Base-by-base conservation (phyloP, 2,329 filamentous ascomycete genomes). In the Neurospora crassa region DNA sequence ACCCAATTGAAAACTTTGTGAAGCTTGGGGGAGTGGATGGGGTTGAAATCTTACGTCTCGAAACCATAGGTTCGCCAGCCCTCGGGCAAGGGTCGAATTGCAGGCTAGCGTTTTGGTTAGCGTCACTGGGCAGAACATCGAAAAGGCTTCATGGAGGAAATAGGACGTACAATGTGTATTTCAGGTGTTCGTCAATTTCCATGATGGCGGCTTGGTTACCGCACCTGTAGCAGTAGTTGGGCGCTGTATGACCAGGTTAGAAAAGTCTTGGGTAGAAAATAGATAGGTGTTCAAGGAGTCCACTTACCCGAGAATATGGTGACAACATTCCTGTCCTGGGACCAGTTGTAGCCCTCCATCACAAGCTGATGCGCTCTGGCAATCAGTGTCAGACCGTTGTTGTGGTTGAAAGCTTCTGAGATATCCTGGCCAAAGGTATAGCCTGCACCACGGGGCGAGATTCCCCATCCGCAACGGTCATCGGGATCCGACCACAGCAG, bases 261-360 rank as follows among this genome's bases (percentile, higher is more conserved):
- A 69, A 47, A 40, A 11, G 7, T 11, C 8, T 8, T 3, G 20
- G 47, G 20, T 43, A 67, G 3, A 2, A 7, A 40, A 67, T 7
- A 10, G 40, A 34, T 18, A 5, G 29, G 40, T 11, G 14, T 20
- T 16, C 5, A 69, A 68, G 72, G 29, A 53, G 68, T 12, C 53
- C 75, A 79, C 84, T 75, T 84, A 95, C 92, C 94, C 76, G 94
- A 97, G 85, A 99, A 99, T 79, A 99, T 98, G 45, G 96, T 99
- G 73, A 99, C 96, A 69, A 99, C 96, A 77, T 99, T 98, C 76
- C 95, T 87, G 80, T 98, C 96, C 82, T 98, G 96, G 75, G 94
- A 97, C 96, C 96, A 99, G 82, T 98, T 99, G 83, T 98, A 99
- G 68, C 96, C 96, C 82, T 99, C 96, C 95, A 98, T 99, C 73